These are phyloP conservation scores for Malassezia vespertilionis DNA, from an alignment of 1,284 basidiomycete species.

Conservation along the genomic window DNA sequence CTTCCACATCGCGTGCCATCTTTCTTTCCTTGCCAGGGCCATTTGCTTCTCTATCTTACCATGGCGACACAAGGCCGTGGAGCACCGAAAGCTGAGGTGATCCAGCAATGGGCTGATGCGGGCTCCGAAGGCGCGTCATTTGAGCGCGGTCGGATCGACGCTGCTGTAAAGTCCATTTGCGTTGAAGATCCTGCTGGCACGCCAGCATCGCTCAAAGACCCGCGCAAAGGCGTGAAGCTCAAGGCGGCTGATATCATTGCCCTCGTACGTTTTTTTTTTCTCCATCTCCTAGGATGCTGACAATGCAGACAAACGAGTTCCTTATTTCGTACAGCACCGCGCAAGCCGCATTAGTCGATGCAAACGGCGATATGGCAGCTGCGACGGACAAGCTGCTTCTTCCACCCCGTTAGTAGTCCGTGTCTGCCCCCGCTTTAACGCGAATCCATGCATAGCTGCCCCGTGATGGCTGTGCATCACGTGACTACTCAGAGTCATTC, in stretches of 20 bases:
- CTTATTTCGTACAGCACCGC: constrained; percentile 21
- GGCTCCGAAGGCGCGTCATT: constrained; percentile 37
- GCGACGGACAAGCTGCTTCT: constrained; percentile 3
- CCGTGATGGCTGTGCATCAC: too few species aligned
- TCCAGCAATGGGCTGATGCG: constrained; percentile 42
- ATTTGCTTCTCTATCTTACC: neutral
- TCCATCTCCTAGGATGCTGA: neutral
- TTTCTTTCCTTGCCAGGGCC: too few species aligned
- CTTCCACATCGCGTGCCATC: too few species aligned
- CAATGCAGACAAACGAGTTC: constrained; percentile 17
- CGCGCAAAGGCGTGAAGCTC: constrained; percentile 29
- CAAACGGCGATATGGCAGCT: constrained; percentile 21
- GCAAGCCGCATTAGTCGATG: constrained; percentile 24
- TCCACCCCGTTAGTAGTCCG: neutral
- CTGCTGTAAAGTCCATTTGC: constrained; percentile 30
- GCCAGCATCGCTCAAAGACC: constrained; percentile 19
- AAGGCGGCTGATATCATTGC: constrained; percentile 33
- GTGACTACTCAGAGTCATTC: constrained; percentile 16
- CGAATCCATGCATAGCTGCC: too few species aligned
- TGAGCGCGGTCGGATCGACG: constrained; percentile 39
- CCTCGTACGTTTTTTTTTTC: constrained; percentile 23
- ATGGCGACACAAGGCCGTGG: neutral
- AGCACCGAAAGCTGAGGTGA: constrained; percentile 23
- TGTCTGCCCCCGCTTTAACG: too few species aligned
- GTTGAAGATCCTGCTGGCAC: constrained; percentile 27